These are phyloP conservation scores for Dactylella cylindrospora DNA, from an alignment of 2,329 filamentous ascomycete species.

Conservation along the genomic window DNA sequence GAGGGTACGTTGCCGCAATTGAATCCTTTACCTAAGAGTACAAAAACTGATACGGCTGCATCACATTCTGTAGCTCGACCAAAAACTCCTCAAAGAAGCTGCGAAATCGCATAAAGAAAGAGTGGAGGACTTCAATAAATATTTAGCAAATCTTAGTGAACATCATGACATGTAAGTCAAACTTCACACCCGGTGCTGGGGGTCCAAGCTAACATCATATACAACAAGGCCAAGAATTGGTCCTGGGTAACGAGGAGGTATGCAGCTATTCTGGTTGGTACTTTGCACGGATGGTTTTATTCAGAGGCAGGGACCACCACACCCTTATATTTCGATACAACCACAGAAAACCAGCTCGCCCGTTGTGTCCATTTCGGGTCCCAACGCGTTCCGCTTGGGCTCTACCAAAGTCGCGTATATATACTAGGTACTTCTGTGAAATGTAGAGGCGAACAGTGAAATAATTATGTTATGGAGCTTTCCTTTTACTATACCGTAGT, in stretches of 20 bases:
- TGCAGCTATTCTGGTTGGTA: too few relatives aligned
- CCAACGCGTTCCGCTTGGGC: too few relatives aligned
- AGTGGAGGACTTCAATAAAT: constrained; percentile 92
- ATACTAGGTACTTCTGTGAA: too few relatives aligned
- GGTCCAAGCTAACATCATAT: constrained; percentile 19
- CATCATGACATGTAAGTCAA: constrained; percentile 84
- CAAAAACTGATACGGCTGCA: not conserved
- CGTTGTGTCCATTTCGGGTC: too few relatives aligned
- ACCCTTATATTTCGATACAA: too few relatives aligned
- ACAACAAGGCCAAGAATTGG: constrained; percentile 58
- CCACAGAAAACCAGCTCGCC: too few relatives aligned
- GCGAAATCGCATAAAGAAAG: constrained; percentile 96
- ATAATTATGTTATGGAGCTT: too few relatives aligned
- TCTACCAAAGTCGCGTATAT: too few relatives aligned
- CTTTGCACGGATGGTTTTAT: too few relatives aligned
- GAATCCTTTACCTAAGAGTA: not conserved
- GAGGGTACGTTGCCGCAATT: constrained; percentile 9
- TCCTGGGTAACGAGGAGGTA: constrained; percentile 62
- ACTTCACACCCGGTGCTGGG: not conserved
- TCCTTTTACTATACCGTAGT: too few relatives aligned
- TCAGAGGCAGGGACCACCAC: too few relatives aligned
- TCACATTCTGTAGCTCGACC: constrained; percentile 65
- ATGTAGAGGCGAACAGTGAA: too few relatives aligned
- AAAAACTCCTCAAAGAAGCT: constrained; percentile 74
- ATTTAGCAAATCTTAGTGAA: constrained; percentile 86